Evolutionary conservation across 139 green algal species (phyloP), one percentile per base, ranked within the genome.

Genomic region (Tetradesmus obliquus): DNA sequence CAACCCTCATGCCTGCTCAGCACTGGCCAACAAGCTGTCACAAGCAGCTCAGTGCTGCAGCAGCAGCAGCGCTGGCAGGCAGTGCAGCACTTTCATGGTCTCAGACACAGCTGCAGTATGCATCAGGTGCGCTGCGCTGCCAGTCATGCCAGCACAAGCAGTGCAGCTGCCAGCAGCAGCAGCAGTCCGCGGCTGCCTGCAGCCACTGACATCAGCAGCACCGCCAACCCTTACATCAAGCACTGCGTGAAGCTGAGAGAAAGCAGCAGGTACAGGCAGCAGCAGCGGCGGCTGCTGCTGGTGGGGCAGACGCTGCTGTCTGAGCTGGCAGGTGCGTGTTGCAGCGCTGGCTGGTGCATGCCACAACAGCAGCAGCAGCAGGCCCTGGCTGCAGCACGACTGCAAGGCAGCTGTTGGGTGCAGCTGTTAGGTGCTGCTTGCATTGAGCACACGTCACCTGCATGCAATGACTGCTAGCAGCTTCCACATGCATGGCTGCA

Each of bases 241-340:
- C 96, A 98, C 90, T 96, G 93, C 57, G 93, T 96, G 7, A 95
- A 94, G 88, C 91, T 98, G 84, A 91, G 96, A 3, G 94, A 86
- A 3, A 93, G 57, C 10, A 86, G 45, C 10, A 54, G 82, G 2
- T 97, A 97, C 89, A 89, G 96, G 0, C 57, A 92, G 22, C 86
- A 94, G 80, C 20, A 81, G 58, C 80, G 93, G 5, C 80, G 79
- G 1, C 92, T 93, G 54, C 82, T 98, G 54, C 79, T 98, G 7
- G 81, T 91, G 8, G 95, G 96, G 1, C 8, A 55, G 17, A 89
- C 88, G 2, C 62, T 96, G n/a, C 54, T 97, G 8, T 0, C 55
- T 19, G 96, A 97, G 76, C 55, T 97, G 12, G 91, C 92, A 24
- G 93, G 80, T 88, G 60, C 3, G 84, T n/a, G 54, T 32, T 45